Conservation (phyloP, 2,329 filamentous ascomycete species). For the Lasiodiplodia hormozganensis region DNA sequence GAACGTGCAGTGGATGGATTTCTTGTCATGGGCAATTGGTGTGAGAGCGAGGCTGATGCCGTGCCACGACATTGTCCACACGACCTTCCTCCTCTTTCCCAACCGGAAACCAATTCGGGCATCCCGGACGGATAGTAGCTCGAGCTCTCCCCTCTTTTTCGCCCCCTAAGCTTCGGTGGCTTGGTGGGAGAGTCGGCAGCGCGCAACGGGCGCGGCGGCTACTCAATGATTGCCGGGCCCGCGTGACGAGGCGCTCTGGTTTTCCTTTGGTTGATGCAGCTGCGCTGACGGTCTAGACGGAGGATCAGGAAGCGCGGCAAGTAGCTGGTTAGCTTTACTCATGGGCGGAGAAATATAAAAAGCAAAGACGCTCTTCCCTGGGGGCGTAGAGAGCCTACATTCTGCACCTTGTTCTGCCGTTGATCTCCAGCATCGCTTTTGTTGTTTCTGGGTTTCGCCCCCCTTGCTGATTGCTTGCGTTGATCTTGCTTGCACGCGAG, state of each 20-base stretch:
- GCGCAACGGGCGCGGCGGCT: background rate
- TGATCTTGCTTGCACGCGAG: background rate
- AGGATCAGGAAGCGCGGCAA: background rate
- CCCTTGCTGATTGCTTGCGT: background rate
- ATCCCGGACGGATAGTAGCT: conserved; percentile 6
- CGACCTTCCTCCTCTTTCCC: no score
- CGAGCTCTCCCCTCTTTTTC: background rate
- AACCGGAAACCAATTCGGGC: conserved; percentile 17
- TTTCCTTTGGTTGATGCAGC: background rate
- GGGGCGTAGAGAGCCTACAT: no score
- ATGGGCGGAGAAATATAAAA: background rate
- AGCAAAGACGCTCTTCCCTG: background rate
- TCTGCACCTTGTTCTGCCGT: background rate
- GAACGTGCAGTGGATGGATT: background rate
- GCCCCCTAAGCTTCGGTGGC: background rate
- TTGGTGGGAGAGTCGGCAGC: conserved; percentile 2
- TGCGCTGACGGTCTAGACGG: background rate
- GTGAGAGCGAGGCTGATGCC: background rate
- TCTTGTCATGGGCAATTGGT: background rate
- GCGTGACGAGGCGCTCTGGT: conserved; percentile 7
- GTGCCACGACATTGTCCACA: conserved; percentile 6
- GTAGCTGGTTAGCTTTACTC: background rate
- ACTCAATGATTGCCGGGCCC: background rate
- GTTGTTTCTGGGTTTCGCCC: background rate
- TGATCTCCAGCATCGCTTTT: background rate